A percentile compares a stretch with the other conserved stretches of the same genome.
Conservation (phyloP, 1,139 yeast species). For the Hansenula anomala region DNA sequence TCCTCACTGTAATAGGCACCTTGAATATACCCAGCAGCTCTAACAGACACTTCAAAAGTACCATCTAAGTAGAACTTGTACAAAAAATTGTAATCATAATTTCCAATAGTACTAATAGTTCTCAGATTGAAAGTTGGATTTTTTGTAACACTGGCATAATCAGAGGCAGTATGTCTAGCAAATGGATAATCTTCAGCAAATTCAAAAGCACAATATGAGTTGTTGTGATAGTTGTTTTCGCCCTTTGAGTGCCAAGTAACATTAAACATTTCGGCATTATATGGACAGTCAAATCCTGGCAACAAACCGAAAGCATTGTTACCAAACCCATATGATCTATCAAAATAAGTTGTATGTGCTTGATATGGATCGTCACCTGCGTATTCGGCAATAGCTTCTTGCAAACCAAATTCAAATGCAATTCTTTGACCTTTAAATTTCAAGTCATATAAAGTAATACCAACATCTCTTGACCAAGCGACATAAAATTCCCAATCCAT, state of each 20-base stretch:
- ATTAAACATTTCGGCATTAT: constrained; percentile 22
- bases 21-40: constrained; percentile 25
- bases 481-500: constrained; percentile 24
- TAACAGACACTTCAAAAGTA: constrained; percentile 21
- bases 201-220: constrained; percentile 23
- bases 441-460: constrained; percentile 19
- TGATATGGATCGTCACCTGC: constrained; percentile 25
- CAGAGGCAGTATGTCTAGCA: constrained; percentile 19
- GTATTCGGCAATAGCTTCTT: constrained; percentile 25
- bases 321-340: constrained; percentile 22
- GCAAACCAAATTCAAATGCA: constrained; percentile 20
- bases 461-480: constrained; percentile 21
- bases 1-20: constrained; percentile 21
- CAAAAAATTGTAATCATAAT: constrained; percentile 23
- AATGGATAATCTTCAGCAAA: constrained; percentile 20
- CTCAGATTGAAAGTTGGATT: constrained; percentile 21
- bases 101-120: constrained; percentile 22
- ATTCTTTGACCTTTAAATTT: constrained; percentile 25
- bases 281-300: constrained; percentile 24
- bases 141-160: constrained; percentile 15
- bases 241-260: constrained; percentile 21
- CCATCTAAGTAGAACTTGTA: constrained; percentile 23
- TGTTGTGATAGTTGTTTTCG: constrained; percentile 17
- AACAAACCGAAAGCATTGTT: constrained; percentile 22
- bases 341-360: constrained; percentile 19